Conservation (phyloP, 345 rosid species). For the Anacardium occidentale region DNA sequence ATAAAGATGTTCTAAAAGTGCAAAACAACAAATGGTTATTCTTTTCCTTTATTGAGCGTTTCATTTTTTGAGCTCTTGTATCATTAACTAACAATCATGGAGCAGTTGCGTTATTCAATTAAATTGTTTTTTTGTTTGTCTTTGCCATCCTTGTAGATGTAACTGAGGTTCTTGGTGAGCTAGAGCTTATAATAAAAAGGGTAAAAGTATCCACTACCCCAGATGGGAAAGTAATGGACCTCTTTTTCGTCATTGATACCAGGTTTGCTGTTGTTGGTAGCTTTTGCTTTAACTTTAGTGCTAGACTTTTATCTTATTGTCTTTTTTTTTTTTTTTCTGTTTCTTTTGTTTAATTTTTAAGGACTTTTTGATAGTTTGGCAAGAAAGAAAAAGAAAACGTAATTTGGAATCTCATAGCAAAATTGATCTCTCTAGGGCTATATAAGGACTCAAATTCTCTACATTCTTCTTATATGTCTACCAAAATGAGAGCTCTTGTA, state of each 20-base stretch:
- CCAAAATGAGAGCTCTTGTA: not conserved
- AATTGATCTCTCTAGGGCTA: not conserved
- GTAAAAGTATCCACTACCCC: slow-evolving; percentile 70
- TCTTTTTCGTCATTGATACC: slow-evolving; percentile 64
- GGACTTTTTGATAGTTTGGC: not conserved
- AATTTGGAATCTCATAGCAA: slow-evolving; percentile 9
- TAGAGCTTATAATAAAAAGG: slow-evolving; percentile 61
- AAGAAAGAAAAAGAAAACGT: not conserved
- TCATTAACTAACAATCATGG: no score
- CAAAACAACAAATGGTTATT: not conserved
- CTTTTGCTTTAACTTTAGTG: slow-evolving; percentile 8
- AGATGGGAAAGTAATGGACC: slow-evolving; percentile 72
- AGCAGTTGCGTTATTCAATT: not conserved
- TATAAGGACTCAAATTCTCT: not conserved
- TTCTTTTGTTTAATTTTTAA: not conserved
- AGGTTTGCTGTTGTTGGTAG: slow-evolving; percentile 41
- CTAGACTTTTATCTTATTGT: not conserved
- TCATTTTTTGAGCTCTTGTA: not conserved
- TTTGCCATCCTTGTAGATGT: slow-evolving; percentile 40
- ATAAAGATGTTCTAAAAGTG: not conserved
- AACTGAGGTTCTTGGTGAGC: slow-evolving; percentile 62
- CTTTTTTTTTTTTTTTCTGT: not conserved
- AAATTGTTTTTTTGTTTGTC: not conserved
- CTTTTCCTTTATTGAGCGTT: not conserved
- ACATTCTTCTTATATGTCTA: not conserved